These are phyloP conservation scores for Phytophthora tubulina DNA, from an alignment of 352 stramenopile species.

Conservation along the genomic window DNA sequence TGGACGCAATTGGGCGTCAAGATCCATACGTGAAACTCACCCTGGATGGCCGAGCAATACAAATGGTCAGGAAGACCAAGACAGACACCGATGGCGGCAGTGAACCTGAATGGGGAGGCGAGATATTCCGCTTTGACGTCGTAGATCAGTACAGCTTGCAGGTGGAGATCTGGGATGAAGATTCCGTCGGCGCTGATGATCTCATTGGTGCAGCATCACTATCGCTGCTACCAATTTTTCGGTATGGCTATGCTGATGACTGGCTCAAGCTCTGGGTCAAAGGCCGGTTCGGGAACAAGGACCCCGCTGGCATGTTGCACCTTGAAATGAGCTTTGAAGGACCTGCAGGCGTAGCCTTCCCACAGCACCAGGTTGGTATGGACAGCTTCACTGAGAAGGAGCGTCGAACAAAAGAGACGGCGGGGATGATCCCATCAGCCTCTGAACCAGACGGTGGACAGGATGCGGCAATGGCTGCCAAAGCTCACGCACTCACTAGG, in stretches of 20 bases:
- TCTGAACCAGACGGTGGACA: slow-evolving; percentile 29
- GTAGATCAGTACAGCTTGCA: slow-evolving; percentile 94
- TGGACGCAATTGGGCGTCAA: slow-evolving; percentile 78
- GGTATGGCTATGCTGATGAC: slow-evolving; percentile 87
- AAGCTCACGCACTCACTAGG: slow-evolving; percentile 27
- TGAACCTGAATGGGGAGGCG: slow-evolving; percentile 87
- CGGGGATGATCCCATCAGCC: slow-evolving; percentile 19
- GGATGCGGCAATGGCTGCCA: slow-evolving; percentile 35
- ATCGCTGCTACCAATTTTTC: slow-evolving; percentile 92
- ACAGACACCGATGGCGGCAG: slow-evolving; percentile 87
- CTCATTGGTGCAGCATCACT: slow-evolving; percentile 88
- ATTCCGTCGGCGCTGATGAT: slow-evolving; percentile 91
- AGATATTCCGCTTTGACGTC: slow-evolving; percentile 89
- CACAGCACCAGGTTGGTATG: slow-evolving; percentile 90
- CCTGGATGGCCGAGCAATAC: slow-evolving; percentile 74
- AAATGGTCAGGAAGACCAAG: slow-evolving; percentile 85
- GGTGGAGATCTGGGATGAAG: slow-evolving; percentile 93
- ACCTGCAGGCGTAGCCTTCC: slow-evolving; percentile 85
- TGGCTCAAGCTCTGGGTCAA: slow-evolving; percentile 92
- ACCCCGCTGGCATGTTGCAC: slow-evolving; percentile 87
- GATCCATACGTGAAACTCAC: slow-evolving; percentile 87
- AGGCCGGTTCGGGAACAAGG: slow-evolving; percentile 89
- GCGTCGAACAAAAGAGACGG: slow-evolving; percentile 73
- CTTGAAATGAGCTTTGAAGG: slow-evolving; percentile 91
- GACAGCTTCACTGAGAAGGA: slow-evolving; percentile 80